A percentile compares a stretch with the other conserved stretches of the same genome.
These are phyloP conservation scores for Phaeosphaeria sp. DNA, from an alignment of 2,329 filamentous ascomycete genomes.

Conservation along the genomic window DNA sequence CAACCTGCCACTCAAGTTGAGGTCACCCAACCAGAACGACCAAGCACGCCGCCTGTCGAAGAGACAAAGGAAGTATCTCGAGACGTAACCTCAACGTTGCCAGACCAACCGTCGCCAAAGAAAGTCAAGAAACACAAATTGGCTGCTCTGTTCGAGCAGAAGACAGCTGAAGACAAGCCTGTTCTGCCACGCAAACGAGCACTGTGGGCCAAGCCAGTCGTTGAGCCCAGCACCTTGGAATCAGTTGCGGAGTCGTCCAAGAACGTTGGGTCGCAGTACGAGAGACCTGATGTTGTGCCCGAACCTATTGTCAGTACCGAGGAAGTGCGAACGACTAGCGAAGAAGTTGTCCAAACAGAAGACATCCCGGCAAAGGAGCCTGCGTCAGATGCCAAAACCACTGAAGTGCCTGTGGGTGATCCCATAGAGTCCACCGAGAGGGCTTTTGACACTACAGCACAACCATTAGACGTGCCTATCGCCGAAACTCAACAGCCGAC, in stretches of 20 bases:
- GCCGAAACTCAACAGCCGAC: not conserved
- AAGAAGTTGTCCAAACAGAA: not conserved
- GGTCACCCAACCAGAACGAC: not conserved
- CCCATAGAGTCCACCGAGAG: not conserved
- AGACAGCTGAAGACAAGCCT: conserved; percentile 4
- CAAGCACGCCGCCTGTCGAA: not conserved
- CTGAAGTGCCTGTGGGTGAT: not conserved
- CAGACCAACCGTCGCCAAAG: conserved; percentile 27
- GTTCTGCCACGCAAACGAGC: conserved; percentile 1
- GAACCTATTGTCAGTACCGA: not conserved
- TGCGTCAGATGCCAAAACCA: not conserved
- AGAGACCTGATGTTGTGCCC: not conserved
- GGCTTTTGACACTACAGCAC: not conserved
- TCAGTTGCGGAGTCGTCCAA: not conserved
- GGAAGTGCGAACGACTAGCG: not conserved
- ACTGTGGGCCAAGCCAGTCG: not conserved
- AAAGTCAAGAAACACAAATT: conserved; percentile 33
- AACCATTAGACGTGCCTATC: not conserved
- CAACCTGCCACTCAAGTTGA: not conserved
- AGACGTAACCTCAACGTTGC: conserved; percentile 6
- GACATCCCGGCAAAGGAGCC: not conserved
- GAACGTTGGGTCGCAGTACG: not conserved
- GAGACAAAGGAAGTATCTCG: not conserved
- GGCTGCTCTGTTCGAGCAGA: conserved; percentile 19
- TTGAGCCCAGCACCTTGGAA: not conserved